phyloP scores from a whole-genome alignment of 768 basidiomycete genomes.

The Pleurotus giganteus region DNA sequence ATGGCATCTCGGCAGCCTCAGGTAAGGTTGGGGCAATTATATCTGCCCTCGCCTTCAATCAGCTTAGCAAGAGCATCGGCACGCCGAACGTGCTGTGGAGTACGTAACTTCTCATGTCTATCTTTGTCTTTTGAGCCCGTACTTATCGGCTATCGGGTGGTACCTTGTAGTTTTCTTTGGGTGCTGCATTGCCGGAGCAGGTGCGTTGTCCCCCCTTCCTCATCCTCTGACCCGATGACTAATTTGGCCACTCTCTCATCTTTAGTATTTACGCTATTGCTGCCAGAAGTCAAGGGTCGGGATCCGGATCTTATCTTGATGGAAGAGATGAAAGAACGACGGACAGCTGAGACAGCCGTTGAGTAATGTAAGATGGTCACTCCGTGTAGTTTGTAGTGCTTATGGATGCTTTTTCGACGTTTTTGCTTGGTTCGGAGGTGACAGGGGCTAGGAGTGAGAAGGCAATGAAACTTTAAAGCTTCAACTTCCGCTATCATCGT shows the following conservation, averaged over 20 bases:
- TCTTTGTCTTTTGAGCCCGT: neutral
- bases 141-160: neutral
- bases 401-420: too few species aligned
- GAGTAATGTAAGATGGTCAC: too few species aligned
- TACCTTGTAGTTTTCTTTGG: slow-evolving; percentile 57
- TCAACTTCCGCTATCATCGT: too few species aligned
- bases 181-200: slow-evolving; percentile 58
- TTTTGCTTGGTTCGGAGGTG: too few species aligned
- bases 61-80: slow-evolving; percentile 57
- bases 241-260: neutral
- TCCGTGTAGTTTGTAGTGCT: too few species aligned
- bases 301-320: slow-evolving; percentile 8
- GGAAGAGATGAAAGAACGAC: slow-evolving; percentile 10
- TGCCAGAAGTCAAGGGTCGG: slow-evolving; percentile 5
- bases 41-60: slow-evolving; percentile 71
- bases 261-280: neutral
- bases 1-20: slow-evolving; percentile 70
- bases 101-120: slow-evolving; percentile 31
- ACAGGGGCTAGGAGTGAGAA: too few species aligned
- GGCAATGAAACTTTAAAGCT: too few species aligned
- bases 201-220: neutral
- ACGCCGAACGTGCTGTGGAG: slow-evolving; percentile 71
- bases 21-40: slow-evolving; percentile 81
- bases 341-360: too few species aligned
- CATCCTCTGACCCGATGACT: neutral